Conservation (phyloP, 495 filamentous ascomycete species). For the Pyrenula massariospora region DNA sequence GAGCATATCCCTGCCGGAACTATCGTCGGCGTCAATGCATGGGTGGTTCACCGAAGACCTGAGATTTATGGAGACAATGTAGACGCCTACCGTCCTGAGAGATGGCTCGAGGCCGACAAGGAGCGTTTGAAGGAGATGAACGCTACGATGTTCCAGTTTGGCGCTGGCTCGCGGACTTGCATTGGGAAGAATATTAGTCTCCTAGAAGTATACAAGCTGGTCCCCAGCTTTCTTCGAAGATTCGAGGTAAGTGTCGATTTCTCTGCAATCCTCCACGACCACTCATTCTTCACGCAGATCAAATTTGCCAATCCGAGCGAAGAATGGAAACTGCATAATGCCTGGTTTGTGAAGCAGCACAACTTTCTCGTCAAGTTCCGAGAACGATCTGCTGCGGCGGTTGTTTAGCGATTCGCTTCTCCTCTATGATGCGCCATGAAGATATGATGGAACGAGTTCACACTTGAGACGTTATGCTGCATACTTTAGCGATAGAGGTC, state of each 20-base stretch:
- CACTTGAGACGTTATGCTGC: not conserved
- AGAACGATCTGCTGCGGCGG: not conserved
- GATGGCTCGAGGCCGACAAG: constrained; percentile 37
- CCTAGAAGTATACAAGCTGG: constrained; percentile 43
- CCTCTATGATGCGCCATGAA: not conserved
- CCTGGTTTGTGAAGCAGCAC: constrained; percentile 21
- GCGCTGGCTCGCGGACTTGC: constrained; percentile 50
- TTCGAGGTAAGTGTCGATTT: constrained; percentile 38
- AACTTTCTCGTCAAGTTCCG: constrained; percentile 9
- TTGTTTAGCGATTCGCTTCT: not conserved
- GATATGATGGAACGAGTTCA: not conserved
- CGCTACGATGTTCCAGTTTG: constrained; percentile 53
- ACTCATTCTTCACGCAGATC: constrained; percentile 10
- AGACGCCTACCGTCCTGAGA: constrained; percentile 43
- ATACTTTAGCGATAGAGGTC: not conserved
- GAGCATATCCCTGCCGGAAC: constrained; percentile 50
- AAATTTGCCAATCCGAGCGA: constrained; percentile 12
- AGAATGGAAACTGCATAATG: constrained; percentile 19
- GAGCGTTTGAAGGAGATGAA: constrained; percentile 43
- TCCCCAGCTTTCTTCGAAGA: constrained; percentile 34
- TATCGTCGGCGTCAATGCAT: constrained; percentile 50
- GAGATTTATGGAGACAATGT: constrained; percentile 50
- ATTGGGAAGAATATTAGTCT: constrained; percentile 51
- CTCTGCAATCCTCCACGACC: not conserved
- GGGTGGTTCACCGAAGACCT: constrained; percentile 47